Base-by-base conservation (phyloP, 306 rosid genomes). In the Carpinus viminea region DNA sequence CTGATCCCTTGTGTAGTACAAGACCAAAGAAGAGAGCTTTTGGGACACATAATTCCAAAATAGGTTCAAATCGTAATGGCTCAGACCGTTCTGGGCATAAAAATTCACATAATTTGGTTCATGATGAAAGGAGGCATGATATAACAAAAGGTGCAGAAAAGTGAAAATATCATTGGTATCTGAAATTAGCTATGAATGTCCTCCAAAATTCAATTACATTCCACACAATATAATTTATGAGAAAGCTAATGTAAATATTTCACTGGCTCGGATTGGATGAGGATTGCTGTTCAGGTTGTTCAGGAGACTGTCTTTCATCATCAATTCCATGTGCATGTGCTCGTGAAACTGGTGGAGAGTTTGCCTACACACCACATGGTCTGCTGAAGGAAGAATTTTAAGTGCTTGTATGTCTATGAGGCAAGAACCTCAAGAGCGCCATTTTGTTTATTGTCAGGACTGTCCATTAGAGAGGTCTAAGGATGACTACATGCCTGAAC, bases 261-360 rank as follows among this genome's bases (percentile, higher is more conserved):
- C 98, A 61, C 76, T 94, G 73, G 96, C 97, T 54, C 97, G 98
- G 17, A 86, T 94, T 69, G 73, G 97, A 92, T 79, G 93, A 89
- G 70, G 97, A 81, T 78, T 94, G 97, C 75, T 94, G 98, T 76
- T 59, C 83, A 45, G 82, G 75, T 47, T 94, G 97, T 80, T 81
- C 84, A 5, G 97, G 97, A 28, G 69, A 92, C 78, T 94, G 98
- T 75, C 95, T 94, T 55, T 83, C 87, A 26, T 81, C 82, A 7
- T 12, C 89, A 76, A 72, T 89, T 75, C 92, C 98, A 20, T 94
- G 98, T 86, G 97, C 96, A 13, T 94, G 98, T 86, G 87, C 98
- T 79, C 88, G 84, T 45, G 97, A 92, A 86, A 94, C 98, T 70
- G 91, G 98, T 78, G 98, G 98, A 54, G 98, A 92, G 80, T 94